A percentile compares a stretch with the other conserved stretches of the same genome.
These are phyloP conservation scores for Pseudonitzschia delicatissima DNA, from an alignment of 108 stramenopile genomes.

Conservation along the genomic window DNA sequence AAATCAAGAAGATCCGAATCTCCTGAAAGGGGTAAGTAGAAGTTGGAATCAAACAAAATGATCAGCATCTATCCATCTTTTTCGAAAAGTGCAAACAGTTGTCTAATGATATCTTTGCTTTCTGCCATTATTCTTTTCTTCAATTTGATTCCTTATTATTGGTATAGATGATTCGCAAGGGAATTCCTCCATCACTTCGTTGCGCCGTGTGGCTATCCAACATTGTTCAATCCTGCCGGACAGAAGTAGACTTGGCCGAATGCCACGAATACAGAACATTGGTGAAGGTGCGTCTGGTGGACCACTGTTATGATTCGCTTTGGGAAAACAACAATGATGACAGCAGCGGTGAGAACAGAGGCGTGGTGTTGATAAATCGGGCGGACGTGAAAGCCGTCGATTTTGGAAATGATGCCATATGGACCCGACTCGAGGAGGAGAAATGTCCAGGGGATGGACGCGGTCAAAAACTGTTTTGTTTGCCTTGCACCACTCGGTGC, in stretches of 20 bases:
- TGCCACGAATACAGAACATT: conserved; percentile 68
- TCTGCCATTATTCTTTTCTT: background rate
- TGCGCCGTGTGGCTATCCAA: conserved; percentile 86
- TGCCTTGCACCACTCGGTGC: conserved; percentile 43
- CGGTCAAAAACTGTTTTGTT: conserved; percentile 51
- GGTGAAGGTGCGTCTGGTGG: conserved; percentile 41
- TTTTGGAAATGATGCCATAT: conserved; percentile 27
- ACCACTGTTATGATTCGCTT: conserved; percentile 36
- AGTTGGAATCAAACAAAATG: too few species aligned
- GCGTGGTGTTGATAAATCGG: background rate
- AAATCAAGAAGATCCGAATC: conserved; percentile 32
- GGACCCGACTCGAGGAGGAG: conserved; percentile 11
- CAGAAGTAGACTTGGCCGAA: conserved; percentile 42
- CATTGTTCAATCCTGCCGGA: conserved; percentile 53
- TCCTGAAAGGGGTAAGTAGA: conserved; percentile 19
- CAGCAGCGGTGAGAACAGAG: background rate
- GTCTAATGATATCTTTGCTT: conserved; percentile 1
- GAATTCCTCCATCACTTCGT: conserved; percentile 74
- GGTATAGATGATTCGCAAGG: conserved; percentile 53
- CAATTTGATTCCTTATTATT: conserved; percentile 8
- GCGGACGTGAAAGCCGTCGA: conserved; percentile 17
- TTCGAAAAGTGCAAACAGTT: background rate
- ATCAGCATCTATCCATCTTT: background rate
- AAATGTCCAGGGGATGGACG: conserved; percentile 13
- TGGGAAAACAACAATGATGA: background rate